Conservation (phyloP, 2,329 filamentous ascomycete genomes). For the Aspergillus sclerotialis region DNA sequence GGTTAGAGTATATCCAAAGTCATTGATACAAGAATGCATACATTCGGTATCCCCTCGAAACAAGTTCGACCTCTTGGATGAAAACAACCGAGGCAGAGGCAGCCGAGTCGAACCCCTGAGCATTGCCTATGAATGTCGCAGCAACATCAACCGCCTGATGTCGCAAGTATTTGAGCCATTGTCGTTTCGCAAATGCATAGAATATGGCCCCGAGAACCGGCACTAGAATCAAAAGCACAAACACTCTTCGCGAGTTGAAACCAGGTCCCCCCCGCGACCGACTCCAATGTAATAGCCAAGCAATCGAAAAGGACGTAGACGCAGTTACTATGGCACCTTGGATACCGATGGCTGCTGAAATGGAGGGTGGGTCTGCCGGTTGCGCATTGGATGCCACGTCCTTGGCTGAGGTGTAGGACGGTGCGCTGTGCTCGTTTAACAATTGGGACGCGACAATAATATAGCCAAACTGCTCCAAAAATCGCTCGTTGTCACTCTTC, state of each 20-base stretch:
- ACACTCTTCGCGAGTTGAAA: constrained; percentile 35
- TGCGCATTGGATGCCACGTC: constrained; percentile 26
- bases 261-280: constrained; percentile 48
- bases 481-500: constrained; percentile 71
- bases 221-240: constrained; percentile 39
- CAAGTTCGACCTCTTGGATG: constrained; percentile 91
- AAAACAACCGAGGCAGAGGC: constrained; percentile 69
- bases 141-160: constrained; percentile 66
- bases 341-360: constrained; percentile 48
- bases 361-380: constrained; percentile 22
- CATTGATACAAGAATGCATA: constrained; percentile 37
- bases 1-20: constrained; percentile 11
- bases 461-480: constrained; percentile 89
- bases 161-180: constrained; percentile 73
- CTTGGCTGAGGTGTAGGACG: constrained; percentile 32
- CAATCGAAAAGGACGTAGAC: constrained; percentile 52
- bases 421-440: constrained; percentile 55
- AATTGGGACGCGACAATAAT: constrained; percentile 88
- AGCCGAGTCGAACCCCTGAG: constrained; percentile 74
- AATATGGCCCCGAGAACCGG: constrained; percentile 50
- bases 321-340: constrained; percentile 61
- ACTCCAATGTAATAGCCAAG: constrained; percentile 66
- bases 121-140: constrained; percentile 61
- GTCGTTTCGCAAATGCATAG: constrained; percentile 67
- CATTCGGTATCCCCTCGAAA: constrained; percentile 84